These are phyloP conservation scores for Coccinonectria pachysandricola DNA, from an alignment of 2,329 filamentous ascomycete species.

Conservation along the genomic window DNA sequence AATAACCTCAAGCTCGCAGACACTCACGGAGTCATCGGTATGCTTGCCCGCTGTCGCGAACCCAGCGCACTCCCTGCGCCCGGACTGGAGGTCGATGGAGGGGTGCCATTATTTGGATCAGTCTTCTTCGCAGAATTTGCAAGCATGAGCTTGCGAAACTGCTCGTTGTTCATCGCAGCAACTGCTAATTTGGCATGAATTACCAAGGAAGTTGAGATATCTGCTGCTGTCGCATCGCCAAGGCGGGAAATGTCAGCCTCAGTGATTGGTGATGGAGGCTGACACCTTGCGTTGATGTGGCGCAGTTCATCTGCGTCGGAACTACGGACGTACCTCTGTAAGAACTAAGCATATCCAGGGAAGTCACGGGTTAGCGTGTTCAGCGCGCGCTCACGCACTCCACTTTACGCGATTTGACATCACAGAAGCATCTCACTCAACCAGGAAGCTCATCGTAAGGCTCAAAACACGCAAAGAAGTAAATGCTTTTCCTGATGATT, in stretches of 20 bases:
- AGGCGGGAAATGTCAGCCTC: conserved; percentile 12
- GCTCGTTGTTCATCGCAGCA: conserved; percentile 83
- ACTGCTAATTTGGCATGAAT: no score
- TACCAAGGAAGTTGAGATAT: no score
- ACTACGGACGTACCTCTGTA: no score
- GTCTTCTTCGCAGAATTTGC: conserved; percentile 31
- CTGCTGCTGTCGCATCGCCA: no score
- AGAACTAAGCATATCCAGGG: no score
- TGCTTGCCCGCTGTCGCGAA: conserved; percentile 67
- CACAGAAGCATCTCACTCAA: conserved; percentile 2
- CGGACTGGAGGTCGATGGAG: conserved; percentile 21
- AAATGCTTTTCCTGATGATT: no score
- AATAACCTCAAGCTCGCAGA: no score
- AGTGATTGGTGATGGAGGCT: no score
- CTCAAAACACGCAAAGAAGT: no score
- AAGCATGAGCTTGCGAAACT: conserved; percentile 75
- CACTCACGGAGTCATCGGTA: conserved; percentile 87
- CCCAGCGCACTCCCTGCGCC: conserved; percentile 47
- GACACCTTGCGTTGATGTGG: no score
- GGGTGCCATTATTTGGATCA: conserved; percentile 35
- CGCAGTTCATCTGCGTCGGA: no score
- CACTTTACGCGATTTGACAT: conserved; percentile 27
- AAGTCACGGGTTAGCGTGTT: conserved; percentile 33
- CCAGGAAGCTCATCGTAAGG: no score
- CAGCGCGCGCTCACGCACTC: conserved; percentile 16